These are phyloP conservation scores for Musa balbisiana DNA, from an alignment of 202 grass and related monocot species.

Conservation along the genomic window DNA sequence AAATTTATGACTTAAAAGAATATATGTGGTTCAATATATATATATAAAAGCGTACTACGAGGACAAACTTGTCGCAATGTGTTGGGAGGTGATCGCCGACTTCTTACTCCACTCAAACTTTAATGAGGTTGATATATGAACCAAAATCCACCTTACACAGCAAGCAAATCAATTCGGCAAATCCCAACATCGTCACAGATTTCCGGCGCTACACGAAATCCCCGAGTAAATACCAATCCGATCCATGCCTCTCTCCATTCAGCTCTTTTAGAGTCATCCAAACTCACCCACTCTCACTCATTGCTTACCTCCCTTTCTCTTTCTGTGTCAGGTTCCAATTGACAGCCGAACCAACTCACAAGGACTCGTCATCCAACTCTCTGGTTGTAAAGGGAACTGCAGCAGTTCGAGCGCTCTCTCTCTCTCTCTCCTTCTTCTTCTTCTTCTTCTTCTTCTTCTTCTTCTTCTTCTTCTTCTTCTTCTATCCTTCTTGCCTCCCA, in stretches of 20 bases:
- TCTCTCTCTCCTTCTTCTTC: neutral
- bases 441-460: neutral
- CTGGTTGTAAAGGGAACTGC: constrained; percentile 1
- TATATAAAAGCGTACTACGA: too few species aligned
- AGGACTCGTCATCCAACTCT: neutral
- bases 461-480: neutral
- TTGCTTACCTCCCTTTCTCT: neutral
- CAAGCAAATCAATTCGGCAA: neutral
- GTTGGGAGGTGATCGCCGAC: neutral
- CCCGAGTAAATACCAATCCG: neutral
- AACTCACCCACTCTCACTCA: neutral
- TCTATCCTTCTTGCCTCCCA: neutral
- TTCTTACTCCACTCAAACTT: neutral
- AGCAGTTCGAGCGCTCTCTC: neutral
- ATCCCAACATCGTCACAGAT: neutral
- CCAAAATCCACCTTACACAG: neutral
- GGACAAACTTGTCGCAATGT: neutral
- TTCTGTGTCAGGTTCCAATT: neutral
- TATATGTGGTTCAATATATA: too few species aligned
- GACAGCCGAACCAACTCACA: neutral
- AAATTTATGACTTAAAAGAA: too few species aligned
- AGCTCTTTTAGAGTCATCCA: neutral
- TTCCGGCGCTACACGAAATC: neutral
- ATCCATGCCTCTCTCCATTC: neutral
- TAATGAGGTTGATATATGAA: neutral